A percentile compares a stretch with the other conserved stretches of the same genome.
phyloP scores from a whole-genome alignment of 2,329 filamentous ascomycete species.

The Arthrobotrys entomopaga region DNA sequence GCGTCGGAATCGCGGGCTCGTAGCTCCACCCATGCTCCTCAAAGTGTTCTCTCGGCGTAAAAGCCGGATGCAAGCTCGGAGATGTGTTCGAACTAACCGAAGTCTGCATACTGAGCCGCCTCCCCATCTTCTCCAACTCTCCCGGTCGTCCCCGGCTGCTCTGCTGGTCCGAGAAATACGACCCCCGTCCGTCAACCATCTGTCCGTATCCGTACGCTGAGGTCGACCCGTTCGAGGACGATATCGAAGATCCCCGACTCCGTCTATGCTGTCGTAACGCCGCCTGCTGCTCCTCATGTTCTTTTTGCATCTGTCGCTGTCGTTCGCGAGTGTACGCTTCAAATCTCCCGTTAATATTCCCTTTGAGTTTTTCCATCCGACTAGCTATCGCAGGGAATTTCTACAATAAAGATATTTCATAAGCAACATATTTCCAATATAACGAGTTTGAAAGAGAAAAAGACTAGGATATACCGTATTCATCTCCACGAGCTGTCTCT shows the following conservation, averaged over 20 bases:
- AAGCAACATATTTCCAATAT: too few relatives aligned
- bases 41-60: slow-evolving; percentile 49
- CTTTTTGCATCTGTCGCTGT: slow-evolving; percentile 31
- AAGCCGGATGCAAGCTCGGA: slow-evolving; percentile 46
- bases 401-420: slow-evolving; percentile 6
- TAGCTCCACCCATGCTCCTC: slow-evolving; percentile 49
- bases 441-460: too few relatives aligned
- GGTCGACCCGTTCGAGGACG: slow-evolving; percentile 42
- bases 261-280: slow-evolving; percentile 73
- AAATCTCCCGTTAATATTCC: slow-evolving; percentile 70
- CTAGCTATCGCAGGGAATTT: slow-evolving; percentile 48
- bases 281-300: slow-evolving; percentile 63
- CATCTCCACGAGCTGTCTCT: slow-evolving; percentile 63
- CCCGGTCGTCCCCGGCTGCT: slow-evolving; percentile 37
- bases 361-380: slow-evolving; percentile 78
- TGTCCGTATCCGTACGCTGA: slow-evolving; percentile 26
- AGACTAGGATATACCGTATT: slow-evolving; percentile 34
- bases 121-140: slow-evolving; percentile 50
- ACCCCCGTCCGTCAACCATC: slow-evolving; percentile 28
- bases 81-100: slow-evolving; percentile 49
- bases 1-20: slow-evolving; percentile 52
- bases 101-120: slow-evolving; percentile 50
- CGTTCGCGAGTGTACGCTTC: slow-evolving; percentile 53
- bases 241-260: slow-evolving; percentile 50
- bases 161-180: slow-evolving; percentile 42